Evolutionary conservation across 495 filamentous ascomycete genomes (phyloP).

Genomic region (Xylaria intraflava): DNA sequence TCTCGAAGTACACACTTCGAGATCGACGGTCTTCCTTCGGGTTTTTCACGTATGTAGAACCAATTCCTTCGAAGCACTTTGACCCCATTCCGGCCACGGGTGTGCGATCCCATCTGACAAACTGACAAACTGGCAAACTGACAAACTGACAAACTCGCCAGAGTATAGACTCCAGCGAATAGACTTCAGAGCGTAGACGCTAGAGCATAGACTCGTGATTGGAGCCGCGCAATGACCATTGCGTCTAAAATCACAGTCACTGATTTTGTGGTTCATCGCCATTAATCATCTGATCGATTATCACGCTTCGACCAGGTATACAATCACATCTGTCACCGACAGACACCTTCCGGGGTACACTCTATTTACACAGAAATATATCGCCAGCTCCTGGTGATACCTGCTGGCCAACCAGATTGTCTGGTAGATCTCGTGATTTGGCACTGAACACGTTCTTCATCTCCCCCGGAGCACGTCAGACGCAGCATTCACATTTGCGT

Average conservation of each 20-base stretch:
- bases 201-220: not conserved
- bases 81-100: not conserved
- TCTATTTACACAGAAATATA: constrained; percentile 7
- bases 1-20: not conserved
- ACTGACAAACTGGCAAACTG: not conserved
- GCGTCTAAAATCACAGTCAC: not conserved
- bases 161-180: not conserved
- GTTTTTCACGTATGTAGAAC: not conserved
- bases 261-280: not conserved
- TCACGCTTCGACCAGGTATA: constrained; percentile 4
- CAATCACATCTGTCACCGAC: not conserved
- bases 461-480: not conserved
- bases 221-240: not conserved
- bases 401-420: not conserved
- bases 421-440: not conserved
- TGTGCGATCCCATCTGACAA: not conserved
- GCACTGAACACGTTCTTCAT: not conserved
- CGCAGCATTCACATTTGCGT: not conserved
- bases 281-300: not conserved
- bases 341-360: not conserved
- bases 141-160: not conserved
- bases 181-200: no score
- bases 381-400: not conserved
- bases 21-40: not conserved
- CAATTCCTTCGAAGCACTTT: not conserved